Evolutionary conservation across 805 yeast species (phyloP).

Genomic region (Pichia manshurica): DNA sequence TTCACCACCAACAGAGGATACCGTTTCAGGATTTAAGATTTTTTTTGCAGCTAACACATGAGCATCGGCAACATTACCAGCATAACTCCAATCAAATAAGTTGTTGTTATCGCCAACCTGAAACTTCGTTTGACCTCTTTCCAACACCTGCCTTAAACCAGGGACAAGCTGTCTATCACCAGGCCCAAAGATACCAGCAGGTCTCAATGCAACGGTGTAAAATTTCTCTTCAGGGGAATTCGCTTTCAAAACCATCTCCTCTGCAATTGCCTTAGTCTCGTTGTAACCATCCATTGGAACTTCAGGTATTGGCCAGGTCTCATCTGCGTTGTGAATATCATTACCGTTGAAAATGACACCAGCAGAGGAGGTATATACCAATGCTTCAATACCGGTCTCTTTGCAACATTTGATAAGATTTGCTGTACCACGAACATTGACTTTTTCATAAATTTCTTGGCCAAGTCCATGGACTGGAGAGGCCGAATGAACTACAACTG

Average conservation of each 20-base stretch:
- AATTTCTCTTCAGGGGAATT: constrained; percentile 53
- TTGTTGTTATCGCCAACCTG: constrained; percentile 94
- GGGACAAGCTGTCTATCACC: constrained; percentile 97
- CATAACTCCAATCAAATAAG: constrained; percentile 94
- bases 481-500: constrained; percentile 88
- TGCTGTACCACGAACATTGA: constrained; percentile 84
- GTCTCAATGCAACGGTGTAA: constrained; percentile 81
- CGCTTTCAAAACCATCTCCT: constrained; percentile 69
- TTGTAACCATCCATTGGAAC: constrained; percentile 96
- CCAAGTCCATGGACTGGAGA: constrained; percentile 91
- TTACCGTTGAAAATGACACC: constrained; percentile 97
- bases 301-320: constrained; percentile 86
- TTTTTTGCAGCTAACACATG: constrained; percentile 89
- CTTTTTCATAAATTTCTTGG: constrained; percentile 79
- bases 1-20: constrained; percentile 66
- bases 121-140: constrained; percentile 79
- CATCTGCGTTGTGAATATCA: constrained; percentile 88
- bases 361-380: constrained; percentile 94
- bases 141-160: constrained; percentile 77
- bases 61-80: constrained; percentile 96
- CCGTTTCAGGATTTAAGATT: constrained; percentile 43
- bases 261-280: constrained; percentile 91
- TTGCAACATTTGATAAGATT: constrained; percentile 64
- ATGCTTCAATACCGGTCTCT: constrained; percentile 46
- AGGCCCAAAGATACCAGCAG: constrained; percentile 98